Evolutionary conservation across 371 early-diverging fungal species (phyloP).

Genomic region (Neoconidiobolus thromboides): DNA sequence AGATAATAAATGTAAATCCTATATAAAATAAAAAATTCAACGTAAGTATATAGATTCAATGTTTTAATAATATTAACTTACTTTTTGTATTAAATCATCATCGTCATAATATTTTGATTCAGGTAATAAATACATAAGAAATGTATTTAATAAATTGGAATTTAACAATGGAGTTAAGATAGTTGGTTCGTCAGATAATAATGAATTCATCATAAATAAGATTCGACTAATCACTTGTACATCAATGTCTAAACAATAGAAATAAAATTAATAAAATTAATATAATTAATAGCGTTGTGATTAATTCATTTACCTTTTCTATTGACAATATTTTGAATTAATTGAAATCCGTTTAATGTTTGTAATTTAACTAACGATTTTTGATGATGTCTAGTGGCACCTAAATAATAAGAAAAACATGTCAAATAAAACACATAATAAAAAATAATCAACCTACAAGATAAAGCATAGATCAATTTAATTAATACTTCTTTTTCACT

Average conservation of each 20-base stretch:
- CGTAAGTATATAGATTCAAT: too few relatives aligned
- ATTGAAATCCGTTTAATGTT: background rate
- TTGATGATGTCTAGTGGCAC: slow-evolving; percentile 1
- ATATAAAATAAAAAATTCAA: too few relatives aligned
- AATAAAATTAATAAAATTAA: background rate
- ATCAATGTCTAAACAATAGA: background rate
- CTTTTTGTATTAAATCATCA: slow-evolving; percentile 1
- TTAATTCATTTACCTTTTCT: background rate
- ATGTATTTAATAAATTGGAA: background rate
- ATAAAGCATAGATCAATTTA: slow-evolving; percentile 4
- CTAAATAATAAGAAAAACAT: background rate
- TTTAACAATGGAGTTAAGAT: background rate
- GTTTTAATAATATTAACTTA: background rate
- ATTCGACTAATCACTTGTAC: background rate
- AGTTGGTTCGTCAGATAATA: background rate
- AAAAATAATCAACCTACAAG: background rate
- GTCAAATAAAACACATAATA: background rate
- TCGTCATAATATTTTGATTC: background rate
- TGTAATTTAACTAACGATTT: background rate
- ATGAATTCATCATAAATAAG: slow-evolving; percentile 2
- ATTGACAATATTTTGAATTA: background rate
- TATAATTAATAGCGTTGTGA: too few relatives aligned
- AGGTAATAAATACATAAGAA: background rate
- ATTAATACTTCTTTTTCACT: background rate
- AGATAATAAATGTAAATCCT: background rate